phyloP scores from a whole-genome alignment of 1,284 basidiomycete species.

The Porodaedalea pini region DNA sequence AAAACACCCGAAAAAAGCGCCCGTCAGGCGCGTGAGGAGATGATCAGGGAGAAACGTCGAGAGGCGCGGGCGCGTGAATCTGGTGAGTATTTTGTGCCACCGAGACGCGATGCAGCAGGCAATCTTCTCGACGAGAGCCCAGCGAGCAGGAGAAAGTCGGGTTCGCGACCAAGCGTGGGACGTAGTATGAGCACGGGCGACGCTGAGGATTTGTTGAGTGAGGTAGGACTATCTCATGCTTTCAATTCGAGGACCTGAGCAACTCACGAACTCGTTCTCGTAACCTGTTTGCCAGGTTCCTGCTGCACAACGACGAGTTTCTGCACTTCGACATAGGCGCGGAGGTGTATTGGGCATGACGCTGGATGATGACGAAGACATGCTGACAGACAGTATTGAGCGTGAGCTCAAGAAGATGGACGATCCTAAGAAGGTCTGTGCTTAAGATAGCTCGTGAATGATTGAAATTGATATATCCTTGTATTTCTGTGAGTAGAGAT shows the following conservation, averaged over 20 bases:
- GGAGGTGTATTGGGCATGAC: slow-evolving; percentile 41
- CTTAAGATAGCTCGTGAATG: slow-evolving; percentile 1
- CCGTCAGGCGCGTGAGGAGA: slow-evolving; percentile 60
- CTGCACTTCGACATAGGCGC: slow-evolving; percentile 16
- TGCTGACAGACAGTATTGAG: slow-evolving; percentile 62
- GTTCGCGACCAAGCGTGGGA: slow-evolving; percentile 51
- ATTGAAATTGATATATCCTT: neutral
- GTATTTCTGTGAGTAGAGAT: slow-evolving; percentile 29
- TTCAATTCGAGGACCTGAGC: too few relatives aligned
- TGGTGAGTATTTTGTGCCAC: slow-evolving; percentile 33
- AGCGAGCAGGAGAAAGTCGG: slow-evolving; percentile 31
- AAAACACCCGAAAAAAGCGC: slow-evolving; percentile 48
- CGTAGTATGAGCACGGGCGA: slow-evolving; percentile 75
- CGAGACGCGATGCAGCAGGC: slow-evolving; percentile 17
- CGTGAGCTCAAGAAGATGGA: slow-evolving; percentile 61
- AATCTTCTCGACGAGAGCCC: slow-evolving; percentile 15
- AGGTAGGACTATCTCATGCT: too few relatives aligned
- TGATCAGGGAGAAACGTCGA: slow-evolving; percentile 69
- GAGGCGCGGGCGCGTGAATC: slow-evolving; percentile 55
- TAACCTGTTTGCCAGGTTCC: slow-evolving; percentile 13
- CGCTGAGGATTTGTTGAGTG: slow-evolving; percentile 40
- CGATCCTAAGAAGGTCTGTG: slow-evolving; percentile 48
- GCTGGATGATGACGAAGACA: slow-evolving; percentile 44
- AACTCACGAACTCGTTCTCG: neutral
- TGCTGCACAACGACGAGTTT: slow-evolving; percentile 20